A percentile compares a stretch with the other conserved stretches of the same genome.
Evolutionary conservation across 495 filamentous ascomycete species (phyloP).

Genomic region (Aspergillus affinis): DNA sequence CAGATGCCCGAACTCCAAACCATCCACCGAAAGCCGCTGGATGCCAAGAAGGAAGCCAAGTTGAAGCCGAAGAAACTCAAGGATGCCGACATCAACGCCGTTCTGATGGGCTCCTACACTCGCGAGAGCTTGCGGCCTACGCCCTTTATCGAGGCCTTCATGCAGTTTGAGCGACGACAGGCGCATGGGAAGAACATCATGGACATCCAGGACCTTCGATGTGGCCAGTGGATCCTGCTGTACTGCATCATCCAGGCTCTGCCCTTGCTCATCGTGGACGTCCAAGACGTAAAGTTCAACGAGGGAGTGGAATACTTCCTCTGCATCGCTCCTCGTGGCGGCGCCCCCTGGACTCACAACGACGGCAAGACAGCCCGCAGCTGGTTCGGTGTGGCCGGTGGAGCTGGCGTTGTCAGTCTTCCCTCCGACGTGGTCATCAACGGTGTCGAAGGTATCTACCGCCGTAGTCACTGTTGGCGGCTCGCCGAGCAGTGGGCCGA

Average conservation of each 20-base stretch:
- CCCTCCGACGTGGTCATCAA: conserved; percentile 84
- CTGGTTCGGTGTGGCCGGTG: conserved; percentile 78
- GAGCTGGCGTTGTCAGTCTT: conserved; percentile 69
- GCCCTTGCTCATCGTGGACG: conserved; percentile 87
- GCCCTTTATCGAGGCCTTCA: conserved; percentile 75
- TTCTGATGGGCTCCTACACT: conserved; percentile 77
- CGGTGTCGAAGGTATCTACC: conserved; percentile 85
- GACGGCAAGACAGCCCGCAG: conserved; percentile 61
- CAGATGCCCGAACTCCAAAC: conserved; percentile 67
- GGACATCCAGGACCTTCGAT: conserved; percentile 74
- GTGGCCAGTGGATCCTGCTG: conserved; percentile 92
- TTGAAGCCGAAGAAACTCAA: conserved; percentile 68
- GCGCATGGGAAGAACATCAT: conserved; percentile 68
- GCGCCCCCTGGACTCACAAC: conserved; percentile 82
- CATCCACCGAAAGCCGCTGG: conserved; percentile 57
- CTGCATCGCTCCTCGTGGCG: conserved; percentile 82
- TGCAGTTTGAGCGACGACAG: conserved; percentile 76
- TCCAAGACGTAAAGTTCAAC: conserved; percentile 70
- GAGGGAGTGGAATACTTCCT: conserved; percentile 94
- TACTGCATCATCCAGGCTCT: conserved; percentile 89
- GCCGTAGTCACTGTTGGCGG: conserved; percentile 88
- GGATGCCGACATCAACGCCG: conserved; percentile 68
- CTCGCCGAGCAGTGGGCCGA: conserved; percentile 73
- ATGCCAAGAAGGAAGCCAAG: conserved; percentile 68
- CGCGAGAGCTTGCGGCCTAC: conserved; percentile 62